Evolutionary conservation across 306 rosid species (phyloP).

Genomic region (Cyclanthera cordifolia): DNA sequence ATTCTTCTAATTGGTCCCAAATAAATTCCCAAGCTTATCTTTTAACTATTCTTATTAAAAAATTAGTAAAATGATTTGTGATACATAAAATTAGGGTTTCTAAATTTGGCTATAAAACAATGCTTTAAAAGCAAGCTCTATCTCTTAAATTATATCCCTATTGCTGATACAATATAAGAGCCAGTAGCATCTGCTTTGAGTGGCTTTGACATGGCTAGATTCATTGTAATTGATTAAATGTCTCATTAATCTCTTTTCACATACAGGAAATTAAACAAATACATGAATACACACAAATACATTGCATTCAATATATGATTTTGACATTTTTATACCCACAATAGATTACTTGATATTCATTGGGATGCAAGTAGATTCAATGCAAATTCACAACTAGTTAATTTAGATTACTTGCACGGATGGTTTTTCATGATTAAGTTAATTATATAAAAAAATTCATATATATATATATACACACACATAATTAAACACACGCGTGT

Average conservation of each 20-base stretch:
- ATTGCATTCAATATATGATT: constrained; percentile 5
- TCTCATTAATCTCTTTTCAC: neutral
- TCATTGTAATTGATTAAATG: constrained; percentile 1
- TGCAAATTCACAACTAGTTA: neutral
- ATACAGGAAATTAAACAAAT: neutral
- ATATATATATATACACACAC: too few relatives aligned
- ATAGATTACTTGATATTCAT: neutral
- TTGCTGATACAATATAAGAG: constrained; percentile 12
- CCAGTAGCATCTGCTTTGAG: constrained; percentile 8
- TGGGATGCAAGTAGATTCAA: neutral
- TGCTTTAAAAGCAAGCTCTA: constrained; percentile 5
- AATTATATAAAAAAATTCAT: too few relatives aligned
- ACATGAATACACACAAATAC: neutral
- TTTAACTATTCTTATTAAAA: neutral
- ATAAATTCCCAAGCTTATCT: neutral
- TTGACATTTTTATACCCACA: neutral
- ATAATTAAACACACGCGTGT: too few relatives aligned
- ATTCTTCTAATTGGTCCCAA: neutral
- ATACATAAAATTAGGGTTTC: constrained; percentile 9
- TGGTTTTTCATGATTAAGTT: too few relatives aligned
- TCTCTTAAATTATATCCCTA: neutral
- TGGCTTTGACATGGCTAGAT: constrained; percentile 7
- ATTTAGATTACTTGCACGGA: neutral
- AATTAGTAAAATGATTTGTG: constrained; percentile 10
- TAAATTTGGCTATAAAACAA: constrained; percentile 18